A percentile compares a stretch with the other conserved stretches of the same genome.
Evolutionary conservation across 1,284 basidiomycete genomes (phyloP).

Genomic region (Leccinum griseonigrum): DNA sequence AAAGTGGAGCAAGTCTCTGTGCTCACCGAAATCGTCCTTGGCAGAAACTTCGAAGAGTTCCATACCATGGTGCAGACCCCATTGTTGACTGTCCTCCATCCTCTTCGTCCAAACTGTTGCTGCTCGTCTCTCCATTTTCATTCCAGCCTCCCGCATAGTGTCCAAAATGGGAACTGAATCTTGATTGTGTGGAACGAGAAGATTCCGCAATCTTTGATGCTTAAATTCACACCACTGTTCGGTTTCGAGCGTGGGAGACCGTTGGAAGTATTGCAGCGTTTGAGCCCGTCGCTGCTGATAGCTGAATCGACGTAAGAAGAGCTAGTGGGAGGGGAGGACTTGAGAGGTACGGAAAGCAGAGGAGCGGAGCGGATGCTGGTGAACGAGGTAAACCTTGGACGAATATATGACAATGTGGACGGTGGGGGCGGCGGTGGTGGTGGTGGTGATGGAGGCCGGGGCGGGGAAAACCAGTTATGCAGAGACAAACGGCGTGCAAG

Average conservation of each 20-base stretch:
- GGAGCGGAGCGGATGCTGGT: constrained; percentile 67
- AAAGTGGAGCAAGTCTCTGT: not conserved
- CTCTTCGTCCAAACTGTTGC: constrained; percentile 65
- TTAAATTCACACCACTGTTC: constrained; percentile 34
- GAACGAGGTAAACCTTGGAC: constrained; percentile 82
- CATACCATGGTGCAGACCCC: constrained; percentile 78
- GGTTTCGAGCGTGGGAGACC: constrained; percentile 41
- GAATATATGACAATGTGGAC: constrained; percentile 77
- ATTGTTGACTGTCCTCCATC: constrained; percentile 63
- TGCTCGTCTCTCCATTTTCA: constrained; percentile 56
- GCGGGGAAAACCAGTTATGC: constrained; percentile 81
- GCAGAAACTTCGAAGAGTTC: constrained; percentile 84
- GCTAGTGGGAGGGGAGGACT: constrained; percentile 46
- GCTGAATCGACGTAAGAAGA: constrained; percentile 55
- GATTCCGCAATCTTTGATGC: constrained; percentile 45
- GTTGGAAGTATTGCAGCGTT: constrained; percentile 46
- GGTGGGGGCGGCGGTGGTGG: constrained; percentile 44
- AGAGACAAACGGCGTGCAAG: constrained; percentile 78
- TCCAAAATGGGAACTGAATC: constrained; percentile 54
- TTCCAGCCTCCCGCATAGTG: constrained; percentile 48
- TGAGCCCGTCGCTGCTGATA: constrained; percentile 37
- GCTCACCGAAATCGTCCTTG: constrained; percentile 76
- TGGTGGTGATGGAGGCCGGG: constrained; percentile 59
- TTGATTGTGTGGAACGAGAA: constrained; percentile 48
- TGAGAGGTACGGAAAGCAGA: constrained; percentile 35